phyloP scores from a whole-genome alignment of 2,329 filamentous ascomycete species.

The Pyrenophora tritici-repentis region DNA sequence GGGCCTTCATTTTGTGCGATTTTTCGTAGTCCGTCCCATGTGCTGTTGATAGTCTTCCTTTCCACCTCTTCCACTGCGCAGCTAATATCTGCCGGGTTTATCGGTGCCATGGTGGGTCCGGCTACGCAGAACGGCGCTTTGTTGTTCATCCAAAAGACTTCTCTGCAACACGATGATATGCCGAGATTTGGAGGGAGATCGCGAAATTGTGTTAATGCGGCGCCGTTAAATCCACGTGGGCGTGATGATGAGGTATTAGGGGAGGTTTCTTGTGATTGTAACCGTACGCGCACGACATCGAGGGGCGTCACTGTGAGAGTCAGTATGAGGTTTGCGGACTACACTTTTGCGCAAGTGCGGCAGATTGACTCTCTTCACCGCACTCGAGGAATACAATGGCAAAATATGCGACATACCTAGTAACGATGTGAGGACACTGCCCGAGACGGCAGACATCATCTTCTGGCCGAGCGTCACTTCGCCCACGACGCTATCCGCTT shows the following conservation, averaged over 20 bases:
- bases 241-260: constrained; percentile 57
- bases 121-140: constrained; percentile 80
- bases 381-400: background rate
- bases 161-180: constrained; percentile 91
- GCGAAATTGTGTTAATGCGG: constrained; percentile 56
- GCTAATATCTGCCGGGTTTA: constrained; percentile 54
- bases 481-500: constrained; percentile 52
- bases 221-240: constrained; percentile 41
- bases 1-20: constrained; percentile 93
- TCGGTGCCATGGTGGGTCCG: constrained; percentile 56
- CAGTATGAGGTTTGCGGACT: constrained; percentile 5
- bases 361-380: too few species aligned
- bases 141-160: constrained; percentile 95
- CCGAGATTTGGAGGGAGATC: constrained; percentile 83
- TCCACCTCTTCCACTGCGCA: constrained; percentile 90
- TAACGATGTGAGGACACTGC: constrained; percentile 86
- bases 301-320: constrained; percentile 74
- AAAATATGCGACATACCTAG: constrained; percentile 51
- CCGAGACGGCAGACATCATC: constrained; percentile 92
- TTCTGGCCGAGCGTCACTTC: constrained; percentile 85
- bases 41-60: constrained; percentile 83
- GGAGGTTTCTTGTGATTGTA: constrained; percentile 79
- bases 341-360: too few species aligned
- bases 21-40: constrained; percentile 88
- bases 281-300: constrained; percentile 91